Evolutionary conservation across 2,329 filamentous ascomycete genomes (phyloP).

Genomic region (Pseudocercospora fuligena): DNA sequence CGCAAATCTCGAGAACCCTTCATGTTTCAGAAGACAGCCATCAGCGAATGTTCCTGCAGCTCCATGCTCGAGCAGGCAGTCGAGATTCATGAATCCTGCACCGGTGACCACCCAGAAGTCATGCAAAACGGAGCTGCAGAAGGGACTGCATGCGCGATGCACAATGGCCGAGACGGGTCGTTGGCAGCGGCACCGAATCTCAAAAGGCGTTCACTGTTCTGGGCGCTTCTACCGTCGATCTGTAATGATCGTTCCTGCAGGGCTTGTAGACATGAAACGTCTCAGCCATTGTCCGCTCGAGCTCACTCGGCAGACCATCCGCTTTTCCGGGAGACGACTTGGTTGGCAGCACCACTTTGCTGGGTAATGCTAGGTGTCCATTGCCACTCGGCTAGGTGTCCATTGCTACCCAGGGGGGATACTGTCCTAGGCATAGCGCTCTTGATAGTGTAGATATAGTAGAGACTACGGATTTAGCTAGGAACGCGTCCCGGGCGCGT

Average conservation of each 20-base stretch:
- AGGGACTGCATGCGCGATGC: background rate
- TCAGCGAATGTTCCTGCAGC: background rate
- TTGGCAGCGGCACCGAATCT: background rate
- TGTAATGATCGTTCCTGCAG: slow-evolving; percentile 7
- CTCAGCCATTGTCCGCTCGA: background rate
- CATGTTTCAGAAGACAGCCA: background rate
- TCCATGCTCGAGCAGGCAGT: background rate
- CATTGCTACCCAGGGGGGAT: no score
- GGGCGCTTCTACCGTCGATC: slow-evolving; percentile 7
- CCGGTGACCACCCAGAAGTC: background rate
- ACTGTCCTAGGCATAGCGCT: no score
- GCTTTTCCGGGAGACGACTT: slow-evolving; percentile 2
- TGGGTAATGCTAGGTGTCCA: no score
- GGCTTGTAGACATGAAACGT: slow-evolving; percentile 13
- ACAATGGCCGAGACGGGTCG: background rate
- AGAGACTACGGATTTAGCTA: no score
- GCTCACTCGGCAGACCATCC: background rate
- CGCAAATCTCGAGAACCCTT: background rate
- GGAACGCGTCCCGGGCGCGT: no score
- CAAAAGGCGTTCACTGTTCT: slow-evolving; percentile 6
- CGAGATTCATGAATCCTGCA: background rate
- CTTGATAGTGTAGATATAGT: no score
- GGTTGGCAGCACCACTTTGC: background rate
- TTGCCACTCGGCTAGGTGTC: no score
- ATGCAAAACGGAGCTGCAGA: background rate